Evolutionary conservation across 352 stramenopile genomes (phyloP).

Genomic region (Phytophthora litchii): DNA sequence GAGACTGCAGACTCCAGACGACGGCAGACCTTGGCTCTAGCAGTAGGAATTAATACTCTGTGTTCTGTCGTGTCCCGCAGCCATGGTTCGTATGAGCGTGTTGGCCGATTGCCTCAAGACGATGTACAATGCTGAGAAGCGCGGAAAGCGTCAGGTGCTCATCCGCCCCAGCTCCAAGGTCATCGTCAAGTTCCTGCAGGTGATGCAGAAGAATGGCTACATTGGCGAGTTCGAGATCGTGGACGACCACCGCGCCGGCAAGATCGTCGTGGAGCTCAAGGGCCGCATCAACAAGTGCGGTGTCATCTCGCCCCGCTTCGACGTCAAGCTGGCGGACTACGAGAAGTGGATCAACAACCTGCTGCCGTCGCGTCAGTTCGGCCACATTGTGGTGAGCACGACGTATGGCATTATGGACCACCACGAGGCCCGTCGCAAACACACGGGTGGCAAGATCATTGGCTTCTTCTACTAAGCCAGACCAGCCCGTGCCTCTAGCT

Average conservation of each 20-base stretch:
- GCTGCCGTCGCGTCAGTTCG: conserved; percentile 98
- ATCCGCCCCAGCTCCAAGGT: conserved; percentile 99
- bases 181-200: conserved; percentile 99
- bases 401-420: conserved; percentile 94
- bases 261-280: conserved; percentile 99
- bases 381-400: conserved; percentile 95
- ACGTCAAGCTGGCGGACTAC: conserved; percentile 96
- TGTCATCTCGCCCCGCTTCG: conserved; percentile 99
- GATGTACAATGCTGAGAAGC: conserved; percentile 99
- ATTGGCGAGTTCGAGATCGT: conserved; percentile 99
- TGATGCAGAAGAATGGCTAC: conserved; percentile 99
- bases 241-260: conserved; percentile 99
- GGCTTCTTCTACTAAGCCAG: conserved; percentile 99
- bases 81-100: conserved; percentile 99
- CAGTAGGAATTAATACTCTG: conserved; percentile 57
- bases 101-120: conserved; percentile 99
- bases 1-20: conserved; percentile 22
- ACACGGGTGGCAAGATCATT: conserved; percentile 99
- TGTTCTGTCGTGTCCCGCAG: conserved; percentile 42
- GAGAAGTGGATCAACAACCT: conserved; percentile 99
- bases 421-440: conserved; percentile 97
- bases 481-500: conserved; percentile 17
- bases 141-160: conserved; percentile 99
- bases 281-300: conserved; percentile 99
- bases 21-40: conserved; percentile 62